These are phyloP conservation scores for Eucalyptus erythrocorys DNA, from an alignment of 345 rosid genomes.

Conservation along the genomic window DNA sequence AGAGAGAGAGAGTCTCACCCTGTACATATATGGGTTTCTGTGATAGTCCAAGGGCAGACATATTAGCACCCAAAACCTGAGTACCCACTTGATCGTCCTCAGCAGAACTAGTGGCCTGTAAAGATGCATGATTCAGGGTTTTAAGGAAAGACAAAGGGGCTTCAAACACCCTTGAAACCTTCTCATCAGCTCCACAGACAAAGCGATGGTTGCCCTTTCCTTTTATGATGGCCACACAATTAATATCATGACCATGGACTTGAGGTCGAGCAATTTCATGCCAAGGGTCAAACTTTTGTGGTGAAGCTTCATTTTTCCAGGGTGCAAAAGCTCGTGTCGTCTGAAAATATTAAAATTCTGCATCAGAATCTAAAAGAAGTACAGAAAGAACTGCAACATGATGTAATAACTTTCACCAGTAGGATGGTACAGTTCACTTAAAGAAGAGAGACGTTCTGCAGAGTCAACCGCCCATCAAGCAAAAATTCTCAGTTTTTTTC, in stretches of 20 bases:
- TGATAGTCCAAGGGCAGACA: constrained; percentile 97
- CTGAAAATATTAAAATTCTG: constrained; percentile 20
- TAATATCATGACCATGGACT: constrained; percentile 95
- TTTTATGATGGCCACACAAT: constrained; percentile 63
- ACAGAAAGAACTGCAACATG: background rate
- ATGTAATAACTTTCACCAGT: background rate
- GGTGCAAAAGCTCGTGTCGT: constrained; percentile 74
- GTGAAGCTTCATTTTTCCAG: constrained; percentile 46
- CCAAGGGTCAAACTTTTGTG: constrained; percentile 34
- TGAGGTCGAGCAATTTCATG: constrained; percentile 96
- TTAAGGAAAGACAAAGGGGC: constrained; percentile 80
- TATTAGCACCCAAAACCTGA: constrained; percentile 84
- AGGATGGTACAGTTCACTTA: background rate
- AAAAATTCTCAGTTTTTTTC: background rate
- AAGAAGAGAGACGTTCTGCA: background rate
- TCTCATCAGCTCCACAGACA: constrained; percentile 97
- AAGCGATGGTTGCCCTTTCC: constrained; percentile 86
- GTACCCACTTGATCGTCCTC: constrained; percentile 49
- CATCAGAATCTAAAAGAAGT: background rate
- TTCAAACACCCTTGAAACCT: constrained; percentile 91
- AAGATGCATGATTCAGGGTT: constrained; percentile 56
- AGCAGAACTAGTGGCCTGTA: constrained; percentile 25
- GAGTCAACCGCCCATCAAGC: background rate
- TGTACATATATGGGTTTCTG: constrained; percentile 85
- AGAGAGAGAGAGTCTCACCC: constrained; percentile 15